Evolutionary conservation across 345 rosid genomes (phyloP), one percentile per base, ranked within the genome.

Genomic region (Turritis glabra): DNA sequence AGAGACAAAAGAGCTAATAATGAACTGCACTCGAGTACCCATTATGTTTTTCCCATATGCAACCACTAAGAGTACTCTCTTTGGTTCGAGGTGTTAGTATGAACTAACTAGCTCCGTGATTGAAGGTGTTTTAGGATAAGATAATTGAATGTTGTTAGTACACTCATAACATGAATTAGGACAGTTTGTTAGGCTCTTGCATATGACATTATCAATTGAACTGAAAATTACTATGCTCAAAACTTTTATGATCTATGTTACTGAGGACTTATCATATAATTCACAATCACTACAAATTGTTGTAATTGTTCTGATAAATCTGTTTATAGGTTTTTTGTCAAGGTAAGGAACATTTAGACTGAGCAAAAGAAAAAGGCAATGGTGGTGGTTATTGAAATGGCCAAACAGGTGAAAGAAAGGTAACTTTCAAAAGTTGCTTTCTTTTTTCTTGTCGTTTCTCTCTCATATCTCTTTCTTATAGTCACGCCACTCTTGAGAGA

Each of bases 21-120:
- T 70, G 83, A 76, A 12, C 27, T 58, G 72, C 83, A 83, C 84
- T 89, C 46, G 86, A 89, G 86, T 87, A 72, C 55, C 77, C 80
- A 85, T 87, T 52, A 86, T 77, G 85, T 84, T 75, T 77, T 83
- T 19, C 69, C 89, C 93, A 85, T 86, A 88, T 89, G 92, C 84
- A 77, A 64, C 82, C 81, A 72, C 76, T 69, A 63, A 63, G 40
- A 69, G 13, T 52, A 32, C 23, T 57, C 23, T 56, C 56, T 64
- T 64, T 50, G 3, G 61, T 25, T 71, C 8, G 48, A 65, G 80
- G 55, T 64, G 65, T 50, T 5, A 50, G 73, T 72, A 40, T 67
- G 61, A 57, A 44, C 69, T 54, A 43, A 73, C 64, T 4, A 65
- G 52, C 51, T 50, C 81, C 81, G 81, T 72, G 81, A 72, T 72